These are phyloP conservation scores for Melampsora abietis-canadensis DNA, from an alignment of 1,284 basidiomycete genomes.

Conservation along the genomic window DNA sequence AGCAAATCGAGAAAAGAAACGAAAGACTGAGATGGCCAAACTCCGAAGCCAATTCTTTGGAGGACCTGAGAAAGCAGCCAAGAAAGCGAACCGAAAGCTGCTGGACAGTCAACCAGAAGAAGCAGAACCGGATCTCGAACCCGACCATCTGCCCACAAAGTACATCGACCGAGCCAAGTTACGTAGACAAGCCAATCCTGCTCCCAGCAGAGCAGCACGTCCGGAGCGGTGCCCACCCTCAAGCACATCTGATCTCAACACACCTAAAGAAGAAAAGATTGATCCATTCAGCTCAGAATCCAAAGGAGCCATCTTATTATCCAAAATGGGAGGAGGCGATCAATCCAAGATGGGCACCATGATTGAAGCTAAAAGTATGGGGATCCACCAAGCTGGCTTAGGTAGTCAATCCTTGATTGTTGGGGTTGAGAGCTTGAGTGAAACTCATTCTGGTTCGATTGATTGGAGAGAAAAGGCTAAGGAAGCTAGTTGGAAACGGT, in stretches of 20 bases:
- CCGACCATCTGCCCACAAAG: not conserved
- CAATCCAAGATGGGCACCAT: constrained; percentile 15
- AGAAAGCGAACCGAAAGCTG: not conserved
- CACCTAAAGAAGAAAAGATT: constrained; percentile 6
- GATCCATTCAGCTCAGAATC: not conserved
- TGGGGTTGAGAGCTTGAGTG: constrained; percentile 19
- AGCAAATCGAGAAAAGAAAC: constrained; percentile 23
- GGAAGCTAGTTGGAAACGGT: constrained; percentile 28
- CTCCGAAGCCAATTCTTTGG: constrained; percentile 33
- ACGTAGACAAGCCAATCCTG: constrained; percentile 11
- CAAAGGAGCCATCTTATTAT: constrained; percentile 13
- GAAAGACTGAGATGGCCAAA: constrained; percentile 32
- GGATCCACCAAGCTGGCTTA: constrained; percentile 11
- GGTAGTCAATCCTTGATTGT: constrained; percentile 16
- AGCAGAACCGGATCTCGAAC: not conserved
- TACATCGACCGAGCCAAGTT: constrained; percentile 28
- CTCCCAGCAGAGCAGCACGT: not conserved
- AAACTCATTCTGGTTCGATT: not conserved
- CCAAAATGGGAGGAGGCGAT: constrained; percentile 16
- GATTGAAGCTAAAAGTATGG: constrained; percentile 17
- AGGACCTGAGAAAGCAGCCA: not conserved
- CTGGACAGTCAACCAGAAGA: too few species aligned
- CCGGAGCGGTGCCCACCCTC: not conserved
- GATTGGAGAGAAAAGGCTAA: constrained; percentile 27
- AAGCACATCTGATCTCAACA: not conserved